Base-by-base conservation (phyloP, 1,284 basidiomycete genomes). In the Sporisorium scitamineum region DNA sequence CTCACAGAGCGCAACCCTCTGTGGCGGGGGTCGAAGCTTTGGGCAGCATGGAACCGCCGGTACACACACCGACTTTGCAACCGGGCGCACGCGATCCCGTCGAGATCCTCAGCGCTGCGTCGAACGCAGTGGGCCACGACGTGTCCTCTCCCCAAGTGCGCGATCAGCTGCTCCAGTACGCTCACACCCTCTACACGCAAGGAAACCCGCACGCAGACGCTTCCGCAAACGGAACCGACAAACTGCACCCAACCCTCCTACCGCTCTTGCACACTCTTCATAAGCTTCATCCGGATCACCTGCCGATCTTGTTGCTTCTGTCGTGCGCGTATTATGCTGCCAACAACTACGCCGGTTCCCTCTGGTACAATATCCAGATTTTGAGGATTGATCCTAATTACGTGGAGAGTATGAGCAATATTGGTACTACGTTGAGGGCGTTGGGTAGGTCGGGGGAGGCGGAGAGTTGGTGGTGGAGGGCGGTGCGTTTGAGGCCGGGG, bases 381-480 rank as follows among this genome's bases (percentile, higher is more conserved):
- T 67, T 86, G 3, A 61, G 64, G 41, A 79, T 83, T 53, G 85
- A 88, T 55, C 85, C 86, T 1, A 82, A 86, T 55, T 88, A 87
- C 66, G 88, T 88, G 54, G 77, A 84, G 71, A 76, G 76, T 51
- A 84, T 85, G 75, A 70, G 86, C 60, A 90, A 90, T 71, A 87
- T 89, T 42, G 89, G 89, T 6, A 88, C 88, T 9, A 88, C 88
- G 7, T 80, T 88, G 54, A 86, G 87, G 22, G 87, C 87, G 7
- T 78, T 87, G 61, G 83, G 87, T 54, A 78, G 82, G 9, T 82
- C 81, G 63, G 61, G 76, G 7, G 86, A 87, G 45, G 88, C 88
- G 1, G 86, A 88, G 66, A 76, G 71, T 27, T 88, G 87, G 87
- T 88, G 88, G 88, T 86, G 86, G 86, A 85, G 85, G 52, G 88